phyloP scores from a whole-genome alignment of 768 basidiomycete genomes.

The Xerocomellus chrysenteron region DNA sequence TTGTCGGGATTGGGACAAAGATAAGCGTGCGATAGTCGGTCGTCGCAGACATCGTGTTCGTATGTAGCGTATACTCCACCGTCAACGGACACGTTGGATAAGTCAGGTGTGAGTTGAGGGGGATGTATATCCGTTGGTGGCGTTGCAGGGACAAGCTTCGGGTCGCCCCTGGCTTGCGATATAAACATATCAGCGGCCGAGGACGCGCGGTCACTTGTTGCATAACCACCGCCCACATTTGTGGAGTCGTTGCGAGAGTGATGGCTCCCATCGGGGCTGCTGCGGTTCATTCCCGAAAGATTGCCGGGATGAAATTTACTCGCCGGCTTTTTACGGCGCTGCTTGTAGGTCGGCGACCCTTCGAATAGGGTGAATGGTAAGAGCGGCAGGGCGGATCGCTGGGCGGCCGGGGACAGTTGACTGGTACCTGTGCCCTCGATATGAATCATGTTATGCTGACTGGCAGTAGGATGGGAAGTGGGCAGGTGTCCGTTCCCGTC shows the following conservation, averaged over 20 bases:
- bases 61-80: constrained; percentile 20
- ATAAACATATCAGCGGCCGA: constrained; percentile 68
- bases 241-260: constrained; percentile 11
- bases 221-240: constrained; percentile 28
- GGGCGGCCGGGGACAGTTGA: constrained; percentile 18
- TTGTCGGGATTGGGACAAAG: constrained; percentile 15
- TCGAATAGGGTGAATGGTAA: constrained; percentile 76
- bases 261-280: constrained; percentile 21
- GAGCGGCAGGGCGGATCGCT: constrained; percentile 39
- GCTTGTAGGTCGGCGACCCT: constrained; percentile 87
- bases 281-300: constrained; percentile 29
- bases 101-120: constrained; percentile 19
- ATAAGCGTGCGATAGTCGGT: constrained; percentile 20
- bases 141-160: constrained; percentile 27
- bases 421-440: constrained; percentile 24
- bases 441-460: constrained; percentile 21
- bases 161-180: constrained; percentile 59
- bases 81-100: constrained; percentile 23
- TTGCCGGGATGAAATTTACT: constrained; percentile 35
- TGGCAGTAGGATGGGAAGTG: constrained; percentile 2
- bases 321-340: constrained; percentile 72
- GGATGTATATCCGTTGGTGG: constrained; percentile 19
- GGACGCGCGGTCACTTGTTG: constrained; percentile 33
- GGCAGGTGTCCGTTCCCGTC: constrained; percentile 18
- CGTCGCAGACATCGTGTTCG: constrained; percentile 18